Percentiles rank a stretch among this genome's conserved stretches.
Evolutionary conservation across 768 basidiomycete genomes (phyloP).

Genomic region (Termitomyces bulborhizus): DNA sequence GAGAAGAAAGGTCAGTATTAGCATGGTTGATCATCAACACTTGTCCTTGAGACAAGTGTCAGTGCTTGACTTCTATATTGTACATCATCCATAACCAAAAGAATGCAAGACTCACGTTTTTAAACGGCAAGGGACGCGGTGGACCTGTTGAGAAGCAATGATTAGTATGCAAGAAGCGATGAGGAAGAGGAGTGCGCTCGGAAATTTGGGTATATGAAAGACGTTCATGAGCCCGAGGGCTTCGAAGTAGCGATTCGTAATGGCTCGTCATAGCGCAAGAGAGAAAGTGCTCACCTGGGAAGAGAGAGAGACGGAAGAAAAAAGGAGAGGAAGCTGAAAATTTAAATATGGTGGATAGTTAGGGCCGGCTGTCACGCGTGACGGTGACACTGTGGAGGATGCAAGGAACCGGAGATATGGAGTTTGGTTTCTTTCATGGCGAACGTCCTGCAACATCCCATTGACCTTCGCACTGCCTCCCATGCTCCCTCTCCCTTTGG

Average conservation of each 20-base stretch:
- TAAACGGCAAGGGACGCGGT: background rate
- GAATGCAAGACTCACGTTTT: constrained; percentile 22
- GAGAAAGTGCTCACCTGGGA: constrained; percentile 25
- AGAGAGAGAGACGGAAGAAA: constrained; percentile 7
- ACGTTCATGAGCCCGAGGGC: constrained; percentile 60
- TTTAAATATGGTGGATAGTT: constrained; percentile 10
- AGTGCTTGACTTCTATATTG: constrained; percentile 90
- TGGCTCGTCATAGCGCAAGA: constrained; percentile 51
- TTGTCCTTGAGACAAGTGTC: constrained; percentile 67
- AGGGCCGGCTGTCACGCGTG: constrained; percentile 29
- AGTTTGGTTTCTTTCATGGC: constrained; percentile 43
- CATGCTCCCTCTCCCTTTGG: constrained; percentile 63
- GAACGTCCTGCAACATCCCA: constrained; percentile 61
- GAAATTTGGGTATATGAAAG: constrained; percentile 89
- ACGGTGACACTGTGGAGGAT: background rate
- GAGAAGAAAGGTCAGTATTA: constrained; percentile 64
- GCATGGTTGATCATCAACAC: constrained; percentile 80
- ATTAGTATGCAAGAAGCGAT: constrained; percentile 3
- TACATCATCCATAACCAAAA: constrained; percentile 41
- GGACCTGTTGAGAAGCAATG: constrained; percentile 4
- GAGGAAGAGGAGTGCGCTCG: constrained; percentile 34
- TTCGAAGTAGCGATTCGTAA: constrained; percentile 88
- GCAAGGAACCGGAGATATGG: background rate
- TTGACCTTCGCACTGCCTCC: constrained; percentile 46
- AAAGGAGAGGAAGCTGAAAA: constrained; percentile 7